Percentiles rank a stretch among this genome's conserved stretches.
Conservation (phyloP, 306 rosid genomes). For the Cucurbita ficifolia region DNA sequence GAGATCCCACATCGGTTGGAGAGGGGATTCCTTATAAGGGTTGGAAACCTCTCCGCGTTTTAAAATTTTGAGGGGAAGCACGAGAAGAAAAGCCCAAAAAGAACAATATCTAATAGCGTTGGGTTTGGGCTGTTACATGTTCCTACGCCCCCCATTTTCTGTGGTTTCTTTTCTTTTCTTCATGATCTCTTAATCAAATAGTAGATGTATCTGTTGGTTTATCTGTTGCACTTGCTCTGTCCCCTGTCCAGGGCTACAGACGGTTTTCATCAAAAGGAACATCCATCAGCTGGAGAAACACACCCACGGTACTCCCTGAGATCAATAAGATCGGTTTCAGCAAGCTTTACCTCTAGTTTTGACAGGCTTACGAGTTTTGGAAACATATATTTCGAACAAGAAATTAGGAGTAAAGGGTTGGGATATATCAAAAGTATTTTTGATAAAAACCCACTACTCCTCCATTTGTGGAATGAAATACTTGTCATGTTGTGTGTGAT, state of each 20-base stretch:
- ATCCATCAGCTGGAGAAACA: background rate
- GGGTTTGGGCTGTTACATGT: too few relatives aligned
- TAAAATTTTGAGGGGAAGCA: too few relatives aligned
- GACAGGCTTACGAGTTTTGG: slow-evolving; percentile 5
- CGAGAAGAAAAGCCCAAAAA: too few relatives aligned
- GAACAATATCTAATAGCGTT: too few relatives aligned
- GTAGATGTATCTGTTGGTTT: background rate
- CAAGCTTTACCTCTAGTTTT: background rate
- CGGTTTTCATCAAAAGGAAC: background rate
- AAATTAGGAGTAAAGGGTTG: background rate
- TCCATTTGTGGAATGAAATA: background rate
- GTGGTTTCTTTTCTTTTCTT: background rate
- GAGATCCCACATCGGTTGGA: too few relatives aligned
- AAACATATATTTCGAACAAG: background rate
- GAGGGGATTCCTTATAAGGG: too few relatives aligned
- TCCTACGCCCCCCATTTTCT: background rate
- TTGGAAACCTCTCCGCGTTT: too few relatives aligned
- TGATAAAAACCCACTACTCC: background rate
- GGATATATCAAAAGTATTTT: background rate
- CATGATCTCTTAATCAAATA: background rate
- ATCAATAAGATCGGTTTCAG: background rate
- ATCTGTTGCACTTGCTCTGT: background rate
- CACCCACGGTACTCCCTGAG: background rate
- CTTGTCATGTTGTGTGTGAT: background rate
- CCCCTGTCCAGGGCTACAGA: slow-evolving; percentile 1